A percentile compares a stretch with the other conserved stretches of the same genome.
Evolutionary conservation across 257 asterid species (phyloP).

Genomic region (Fraxinus pennsylvanica): DNA sequence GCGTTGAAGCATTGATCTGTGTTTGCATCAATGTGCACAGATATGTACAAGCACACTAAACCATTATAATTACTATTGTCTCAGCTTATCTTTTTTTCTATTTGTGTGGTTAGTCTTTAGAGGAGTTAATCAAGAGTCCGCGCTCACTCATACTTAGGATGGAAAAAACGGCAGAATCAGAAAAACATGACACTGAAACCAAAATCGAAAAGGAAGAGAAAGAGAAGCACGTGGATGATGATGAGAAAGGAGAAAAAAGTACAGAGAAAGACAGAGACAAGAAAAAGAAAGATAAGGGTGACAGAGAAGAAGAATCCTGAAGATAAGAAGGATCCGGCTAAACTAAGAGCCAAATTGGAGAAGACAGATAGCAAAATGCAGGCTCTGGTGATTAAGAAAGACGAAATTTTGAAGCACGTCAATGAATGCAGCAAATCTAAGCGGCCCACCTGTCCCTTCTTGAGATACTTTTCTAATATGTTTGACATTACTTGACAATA

Average conservation of each 20-base stretch:
- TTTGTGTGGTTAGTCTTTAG: not conserved
- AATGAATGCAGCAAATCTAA: conserved; percentile 26
- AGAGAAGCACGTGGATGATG: conserved; percentile 39
- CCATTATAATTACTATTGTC: no score
- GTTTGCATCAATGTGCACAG: no score
- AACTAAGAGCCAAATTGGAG: conserved; percentile 29
- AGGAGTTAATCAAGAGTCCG: not conserved
- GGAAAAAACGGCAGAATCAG: conserved; percentile 35
- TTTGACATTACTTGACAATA: not conserved
- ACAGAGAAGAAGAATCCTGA: conserved; percentile 44
- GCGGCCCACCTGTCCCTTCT: conserved; percentile 16
- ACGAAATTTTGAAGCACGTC: conserved; percentile 37
- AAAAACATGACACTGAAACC: conserved; percentile 30
- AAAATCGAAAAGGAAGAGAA: conserved; percentile 31
- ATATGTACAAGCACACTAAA: no score
- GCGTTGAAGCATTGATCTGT: no score
- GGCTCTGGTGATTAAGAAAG: conserved; percentile 30
- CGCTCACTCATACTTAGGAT: conserved; percentile 13
- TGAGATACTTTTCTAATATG: not conserved
- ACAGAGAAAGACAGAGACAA: conserved; percentile 29
- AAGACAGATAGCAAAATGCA: conserved; percentile 41
- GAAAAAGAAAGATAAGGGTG: conserved; percentile 35
- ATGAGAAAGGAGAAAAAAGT: conserved; percentile 32
- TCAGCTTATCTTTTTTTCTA: not conserved
- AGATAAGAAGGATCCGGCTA: conserved; percentile 44